Base-by-base conservation (phyloP, 352 stramenopile species). In the Phytophthora capsici region DNA sequence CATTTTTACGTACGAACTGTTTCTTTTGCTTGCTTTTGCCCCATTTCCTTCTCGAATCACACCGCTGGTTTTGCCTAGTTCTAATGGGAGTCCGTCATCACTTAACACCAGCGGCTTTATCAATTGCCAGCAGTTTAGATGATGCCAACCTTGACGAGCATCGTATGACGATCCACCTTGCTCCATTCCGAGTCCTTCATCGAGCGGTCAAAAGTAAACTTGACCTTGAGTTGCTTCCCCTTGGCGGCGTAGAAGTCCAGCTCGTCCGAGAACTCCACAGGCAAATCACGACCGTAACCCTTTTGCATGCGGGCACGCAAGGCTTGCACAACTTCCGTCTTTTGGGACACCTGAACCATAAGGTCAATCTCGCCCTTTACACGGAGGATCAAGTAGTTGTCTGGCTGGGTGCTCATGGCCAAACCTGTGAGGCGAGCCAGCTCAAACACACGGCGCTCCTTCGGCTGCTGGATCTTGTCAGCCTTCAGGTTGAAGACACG, bases 401-500 rank as follows among this genome's bases (percentile, higher is more conserved):
- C 87, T 8, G 86, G 82, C 60, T 90, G 75, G 48, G 82, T 84
- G 52, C 83, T 93, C 82, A 95, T 86, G 13, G 83, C 73, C 36
- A 95, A 57, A 30, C 78, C 77, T 19, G 80, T 73, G 41, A 95
- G 69, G 57, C 73, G 69, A 8, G 73, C 63, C 36, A 95, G 63
- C 20, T 89, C 80, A 53, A 95, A 82, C 51, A 82, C 69, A 40
- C 87, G 84, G 38, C 86, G 84, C 60, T 93, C 84, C 72, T 93
- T 93, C 1, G 85, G 87, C 65, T 93, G 82, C 51, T 91, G 80
- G 38, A 93, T 83, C 69, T 91, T 90, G 77, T 91, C 80, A 22
- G 83, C 85, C 76, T 93, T 93, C 54, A 95, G 62, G 67, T 95
- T 95, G 71, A 88, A 90, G n/a, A 95, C 76, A 43, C 85, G 71